Conservation (phyloP, 2,329 filamentous ascomycete genomes). For the Penicillium sp. region DNA sequence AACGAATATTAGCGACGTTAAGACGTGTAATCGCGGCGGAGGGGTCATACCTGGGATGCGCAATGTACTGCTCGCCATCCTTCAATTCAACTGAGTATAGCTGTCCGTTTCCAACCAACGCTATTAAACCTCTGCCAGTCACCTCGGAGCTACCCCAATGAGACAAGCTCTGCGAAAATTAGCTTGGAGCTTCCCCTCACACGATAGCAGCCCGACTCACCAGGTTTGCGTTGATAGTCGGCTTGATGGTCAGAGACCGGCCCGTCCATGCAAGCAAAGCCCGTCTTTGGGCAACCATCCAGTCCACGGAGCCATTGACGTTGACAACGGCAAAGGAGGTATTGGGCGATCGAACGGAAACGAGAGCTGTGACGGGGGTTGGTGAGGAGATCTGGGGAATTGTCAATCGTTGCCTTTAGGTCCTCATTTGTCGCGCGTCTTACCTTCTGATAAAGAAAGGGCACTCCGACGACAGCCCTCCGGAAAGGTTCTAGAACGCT, state of each 20-base stretch:
- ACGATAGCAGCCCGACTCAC: slow-evolving; percentile 40
- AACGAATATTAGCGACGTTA: slow-evolving; percentile 7
- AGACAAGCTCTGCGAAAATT: slow-evolving; percentile 60
- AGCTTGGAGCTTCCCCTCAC: slow-evolving; percentile 27
- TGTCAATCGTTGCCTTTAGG: slow-evolving; percentile 13
- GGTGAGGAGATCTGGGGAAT: slow-evolving; percentile 71
- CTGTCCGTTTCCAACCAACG: slow-evolving; percentile 81
- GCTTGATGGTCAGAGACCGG: slow-evolving; percentile 74
- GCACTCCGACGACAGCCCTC: slow-evolving; percentile 77
- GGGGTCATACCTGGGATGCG: slow-evolving; percentile 66
- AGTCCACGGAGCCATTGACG: slow-evolving; percentile 90
- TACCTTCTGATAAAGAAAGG: slow-evolving; percentile 85
- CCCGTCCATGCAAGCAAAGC: slow-evolving; percentile 96
- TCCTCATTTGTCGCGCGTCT: neutral
- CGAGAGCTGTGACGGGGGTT: slow-evolving; percentile 80
- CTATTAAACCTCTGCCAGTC: slow-evolving; percentile 82
- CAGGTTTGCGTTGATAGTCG: slow-evolving; percentile 71
- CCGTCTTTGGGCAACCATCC: slow-evolving; percentile 85
- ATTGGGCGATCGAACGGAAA: slow-evolving; percentile 81
- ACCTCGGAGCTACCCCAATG: slow-evolving; percentile 91
- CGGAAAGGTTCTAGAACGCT: slow-evolving; percentile 81
- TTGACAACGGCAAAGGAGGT: slow-evolving; percentile 86
- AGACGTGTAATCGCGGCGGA: neutral
- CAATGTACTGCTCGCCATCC: slow-evolving; percentile 84
- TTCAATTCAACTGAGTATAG: slow-evolving; percentile 81